phyloP scores from a whole-genome alignment of 306 rosid species.

The Pachyrhizus erosus region DNA sequence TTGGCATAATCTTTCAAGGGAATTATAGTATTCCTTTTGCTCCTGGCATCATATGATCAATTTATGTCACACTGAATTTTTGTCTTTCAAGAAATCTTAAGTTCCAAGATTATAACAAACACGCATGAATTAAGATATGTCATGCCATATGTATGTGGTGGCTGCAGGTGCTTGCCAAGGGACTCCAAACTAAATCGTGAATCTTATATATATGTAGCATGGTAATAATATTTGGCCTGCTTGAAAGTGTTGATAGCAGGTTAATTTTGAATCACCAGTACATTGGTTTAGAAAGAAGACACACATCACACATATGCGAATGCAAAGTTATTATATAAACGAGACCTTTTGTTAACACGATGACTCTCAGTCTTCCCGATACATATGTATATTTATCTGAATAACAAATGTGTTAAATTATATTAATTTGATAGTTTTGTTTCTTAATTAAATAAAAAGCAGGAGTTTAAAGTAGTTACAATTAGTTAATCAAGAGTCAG shows the following conservation, averaged over 20 bases:
- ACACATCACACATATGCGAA: neutral
- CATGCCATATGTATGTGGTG: neutral
- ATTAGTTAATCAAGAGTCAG: conserved; percentile 15
- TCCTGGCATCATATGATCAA: conserved; percentile 1
- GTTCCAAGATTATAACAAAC: neutral
- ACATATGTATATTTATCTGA: neutral
- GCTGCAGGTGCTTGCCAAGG: neutral
- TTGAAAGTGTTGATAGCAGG: neutral
- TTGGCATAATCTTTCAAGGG: conserved; percentile 12
- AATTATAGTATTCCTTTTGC: conserved; percentile 4
- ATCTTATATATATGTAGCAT: neutral
- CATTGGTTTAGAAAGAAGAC: neutral
- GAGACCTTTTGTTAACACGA: neutral
- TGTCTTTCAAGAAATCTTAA: conserved; percentile 22
- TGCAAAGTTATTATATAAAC: neutral
- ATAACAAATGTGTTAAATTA: neutral
- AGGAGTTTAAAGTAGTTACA: neutral
- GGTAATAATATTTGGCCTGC: neutral
- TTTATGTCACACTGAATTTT: conserved; percentile 7
- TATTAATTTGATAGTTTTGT: neutral
- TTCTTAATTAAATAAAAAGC: neutral
- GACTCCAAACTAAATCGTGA: neutral
- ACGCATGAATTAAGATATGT: conserved; percentile 11
- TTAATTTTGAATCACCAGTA: neutral
- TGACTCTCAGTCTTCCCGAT: neutral